Conservation (phyloP, 2,329 filamentous ascomycete genomes). For the Hortaea sp. region DNA sequence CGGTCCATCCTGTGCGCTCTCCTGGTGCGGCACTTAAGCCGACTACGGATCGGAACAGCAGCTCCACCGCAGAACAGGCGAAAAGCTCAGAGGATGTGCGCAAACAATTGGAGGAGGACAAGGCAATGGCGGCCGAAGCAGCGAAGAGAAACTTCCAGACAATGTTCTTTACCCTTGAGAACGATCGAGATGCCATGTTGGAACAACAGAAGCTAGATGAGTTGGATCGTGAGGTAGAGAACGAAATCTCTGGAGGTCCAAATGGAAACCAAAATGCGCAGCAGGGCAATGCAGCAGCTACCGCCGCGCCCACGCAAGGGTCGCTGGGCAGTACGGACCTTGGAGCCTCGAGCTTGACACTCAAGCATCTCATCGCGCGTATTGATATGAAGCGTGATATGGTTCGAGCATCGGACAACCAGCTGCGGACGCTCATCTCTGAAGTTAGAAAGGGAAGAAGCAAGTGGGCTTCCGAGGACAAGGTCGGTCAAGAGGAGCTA, state of each 20-base stretch:
- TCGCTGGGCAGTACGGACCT: constrained; percentile 89
- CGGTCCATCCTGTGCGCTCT: constrained; percentile 61
- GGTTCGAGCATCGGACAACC: constrained; percentile 85
- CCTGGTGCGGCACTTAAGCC: constrained; percentile 54
- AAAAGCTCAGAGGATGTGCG: constrained; percentile 79
- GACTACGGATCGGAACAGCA: constrained; percentile 48
- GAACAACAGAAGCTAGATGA: constrained; percentile 96
- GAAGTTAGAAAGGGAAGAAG: constrained; percentile 96
- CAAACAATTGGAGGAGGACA: constrained; percentile 85
- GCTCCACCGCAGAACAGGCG: constrained; percentile 44
- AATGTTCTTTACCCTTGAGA: constrained; percentile 89
- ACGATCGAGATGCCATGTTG: constrained; percentile 90
- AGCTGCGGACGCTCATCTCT: constrained; percentile 85
- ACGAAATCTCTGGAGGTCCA: constrained; percentile 69
- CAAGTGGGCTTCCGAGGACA: constrained; percentile 98
- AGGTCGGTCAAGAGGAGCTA: constrained; percentile 92
- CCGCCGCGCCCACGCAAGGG: constrained; percentile 55
- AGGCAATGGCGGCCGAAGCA: constrained; percentile 79
- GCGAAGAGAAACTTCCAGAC: constrained; percentile 87
- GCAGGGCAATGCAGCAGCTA: constrained; percentile 36
- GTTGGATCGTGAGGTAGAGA: constrained; percentile 89
- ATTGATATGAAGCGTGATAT: constrained; percentile 88
- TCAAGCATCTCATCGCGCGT: constrained; percentile 92
- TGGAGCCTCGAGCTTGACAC: constrained; percentile 85
- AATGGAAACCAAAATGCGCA: constrained; percentile 42